phyloP scores from a whole-genome alignment of 345 rosid species.

The Acer negundo region DNA sequence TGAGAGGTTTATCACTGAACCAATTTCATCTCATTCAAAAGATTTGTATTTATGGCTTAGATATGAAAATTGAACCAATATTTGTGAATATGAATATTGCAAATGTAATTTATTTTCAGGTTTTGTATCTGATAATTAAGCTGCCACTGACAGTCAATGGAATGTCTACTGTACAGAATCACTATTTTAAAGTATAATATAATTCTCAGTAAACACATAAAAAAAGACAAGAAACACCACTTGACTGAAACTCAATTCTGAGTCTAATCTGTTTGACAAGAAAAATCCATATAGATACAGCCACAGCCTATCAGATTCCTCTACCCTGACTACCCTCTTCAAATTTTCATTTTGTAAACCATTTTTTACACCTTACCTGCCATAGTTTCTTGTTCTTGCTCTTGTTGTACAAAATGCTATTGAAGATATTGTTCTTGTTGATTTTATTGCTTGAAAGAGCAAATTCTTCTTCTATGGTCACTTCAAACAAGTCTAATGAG shows the following conservation, averaged over 20 bases:
- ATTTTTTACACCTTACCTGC: background rate
- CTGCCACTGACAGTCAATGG: constrained; percentile 16
- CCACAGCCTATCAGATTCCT: constrained; percentile 27
- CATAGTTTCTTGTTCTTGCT: background rate
- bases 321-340: background rate
- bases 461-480: constrained; percentile 11
- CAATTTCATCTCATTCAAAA: no score
- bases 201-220: background rate
- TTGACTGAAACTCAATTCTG: constrained; percentile 11
- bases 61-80: no score
- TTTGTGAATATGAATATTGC: no score
- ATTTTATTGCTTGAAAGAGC: constrained; percentile 27
- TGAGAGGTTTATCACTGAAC: no score
- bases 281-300: constrained; percentile 15
- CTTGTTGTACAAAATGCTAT: constrained; percentile 14
- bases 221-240: constrained; percentile 1
- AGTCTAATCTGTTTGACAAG: constrained; percentile 10
- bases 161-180: no score
- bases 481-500: constrained; percentile 21
- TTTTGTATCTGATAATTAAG: background rate
- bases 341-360: background rate
- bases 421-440: constrained; percentile 34
- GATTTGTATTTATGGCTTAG: no score
- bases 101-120: no score
- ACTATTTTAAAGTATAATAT: background rate